These are phyloP conservation scores for Haplosporangium gracile DNA, from an alignment of 192 early-diverging fungal genomes.

Conservation along the genomic window DNA sequence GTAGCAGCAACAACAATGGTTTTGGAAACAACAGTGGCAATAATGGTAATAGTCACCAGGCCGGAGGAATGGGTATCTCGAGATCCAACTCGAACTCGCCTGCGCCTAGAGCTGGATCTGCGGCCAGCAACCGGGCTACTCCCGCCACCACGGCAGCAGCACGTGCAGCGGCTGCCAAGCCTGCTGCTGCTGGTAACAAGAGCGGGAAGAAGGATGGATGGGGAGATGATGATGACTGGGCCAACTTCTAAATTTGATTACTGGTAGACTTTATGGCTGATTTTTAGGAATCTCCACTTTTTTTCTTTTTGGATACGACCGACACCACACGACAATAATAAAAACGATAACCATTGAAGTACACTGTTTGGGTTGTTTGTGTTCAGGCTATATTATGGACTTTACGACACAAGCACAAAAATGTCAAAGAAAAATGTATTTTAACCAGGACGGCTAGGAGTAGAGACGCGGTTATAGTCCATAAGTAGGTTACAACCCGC, in stretches of 20 bases:
- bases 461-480: constrained; percentile 74
- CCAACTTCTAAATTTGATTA: constrained; percentile 35
- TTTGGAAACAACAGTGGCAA: constrained; percentile 12
- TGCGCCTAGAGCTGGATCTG: constrained; percentile 40
- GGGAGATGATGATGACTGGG: constrained; percentile 56
- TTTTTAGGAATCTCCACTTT: not conserved
- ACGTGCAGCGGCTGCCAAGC: constrained; percentile 10
- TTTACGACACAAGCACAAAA: not conserved
- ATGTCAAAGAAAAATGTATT: not conserved
- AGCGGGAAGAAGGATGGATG: constrained; percentile 54
- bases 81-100: constrained; percentile 49
- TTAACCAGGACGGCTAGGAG: constrained; percentile 73
- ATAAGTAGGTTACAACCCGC: constrained; percentile 74
- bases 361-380: not conserved
- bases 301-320: not conserved
- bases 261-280: not conserved
- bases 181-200: constrained; percentile 11
- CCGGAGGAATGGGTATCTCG: constrained; percentile 42
- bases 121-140: constrained; percentile 12
- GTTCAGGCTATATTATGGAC: not conserved
- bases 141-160: constrained; percentile 12
- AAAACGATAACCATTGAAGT: not conserved
- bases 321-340: not conserved
- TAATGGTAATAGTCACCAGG: constrained; percentile 18
- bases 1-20: not conserved